phyloP scores from a whole-genome alignment of 768 basidiomycete species.

The Macrocybe gigantea region DNA sequence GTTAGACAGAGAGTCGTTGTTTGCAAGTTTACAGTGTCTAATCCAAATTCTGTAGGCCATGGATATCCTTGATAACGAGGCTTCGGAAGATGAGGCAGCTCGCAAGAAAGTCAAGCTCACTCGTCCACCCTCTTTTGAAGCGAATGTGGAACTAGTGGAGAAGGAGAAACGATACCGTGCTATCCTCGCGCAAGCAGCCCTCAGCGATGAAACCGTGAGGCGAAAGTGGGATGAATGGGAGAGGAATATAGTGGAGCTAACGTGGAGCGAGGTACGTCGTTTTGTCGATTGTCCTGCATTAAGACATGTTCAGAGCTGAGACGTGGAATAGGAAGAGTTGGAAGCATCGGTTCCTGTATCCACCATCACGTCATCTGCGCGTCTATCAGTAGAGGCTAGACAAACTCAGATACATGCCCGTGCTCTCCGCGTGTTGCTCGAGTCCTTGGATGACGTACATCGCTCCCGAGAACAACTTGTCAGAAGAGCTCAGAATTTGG shows the following conservation, averaged over 20 bases:
- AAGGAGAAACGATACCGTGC: slow-evolving; percentile 67
- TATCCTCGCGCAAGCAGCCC: slow-evolving; percentile 66
- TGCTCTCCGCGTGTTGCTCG: slow-evolving; percentile 66
- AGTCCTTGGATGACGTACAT: slow-evolving; percentile 72
- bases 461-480: slow-evolving; percentile 57
- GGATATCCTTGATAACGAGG: slow-evolving; percentile 88
- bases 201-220: slow-evolving; percentile 72
- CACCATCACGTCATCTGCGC: slow-evolving; percentile 27
- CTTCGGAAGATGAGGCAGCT: slow-evolving; percentile 74
- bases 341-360: slow-evolving; percentile 68
- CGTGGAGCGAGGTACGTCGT: slow-evolving; percentile 52
- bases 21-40: background rate
- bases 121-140: slow-evolving; percentile 70
- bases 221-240: slow-evolving; percentile 92
- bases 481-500: slow-evolving; percentile 54
- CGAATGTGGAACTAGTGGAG: slow-evolving; percentile 65
- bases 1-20: slow-evolving; percentile 28
- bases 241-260: slow-evolving; percentile 60
- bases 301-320: slow-evolving; percentile 1
- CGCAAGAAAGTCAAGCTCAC: slow-evolving; percentile 42
- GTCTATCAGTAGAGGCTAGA: slow-evolving; percentile 31
- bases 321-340: slow-evolving; percentile 45
- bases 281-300: background rate
- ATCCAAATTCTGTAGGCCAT: slow-evolving; percentile 49
- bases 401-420: slow-evolving; percentile 61